Evolutionary conservation across 352 stramenopile species (phyloP), one percentile per base, ranked within the genome.

Genomic region (Globisporangium ultimum): DNA sequence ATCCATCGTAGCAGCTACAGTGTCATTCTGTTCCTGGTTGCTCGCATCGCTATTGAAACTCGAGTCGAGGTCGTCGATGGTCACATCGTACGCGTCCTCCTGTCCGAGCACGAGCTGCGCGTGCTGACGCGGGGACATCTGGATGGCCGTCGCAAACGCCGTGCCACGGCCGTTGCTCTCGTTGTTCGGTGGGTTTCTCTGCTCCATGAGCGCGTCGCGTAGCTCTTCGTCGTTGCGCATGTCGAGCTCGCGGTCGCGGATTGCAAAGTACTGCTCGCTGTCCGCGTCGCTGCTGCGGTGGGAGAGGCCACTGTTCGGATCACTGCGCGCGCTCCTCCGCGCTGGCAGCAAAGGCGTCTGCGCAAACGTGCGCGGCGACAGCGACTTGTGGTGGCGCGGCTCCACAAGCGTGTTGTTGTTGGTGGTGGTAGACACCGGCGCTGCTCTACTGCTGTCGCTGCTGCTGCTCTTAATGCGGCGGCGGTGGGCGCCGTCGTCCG

Each of bases 101-200:
- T 43, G 20, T 4, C 45, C 55, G 42, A 45, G 49, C 57, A 32
- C 24, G 24, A 50, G 45, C 57, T 63, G 41, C 18, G 54, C 54
- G 47, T 60, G 28, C 21, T 48, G 42, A 8, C 28, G 48, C 24
- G 55, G 55, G 10, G 59, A 46, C 22, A 53, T 49, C n/a, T 65
- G 59, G 21, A 65, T 32, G 43, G 59, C 59, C 14, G 59, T 65
- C 22, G 53, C 53, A 22, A 65, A 65, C 18, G 46, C 53, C n/a
- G 59, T 52, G 12, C 32, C 43, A n/a, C 53, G 41, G 41, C 41
- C 17, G 11, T 50, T 50, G 45, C n/a, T 32, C 1, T 50, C n/a
- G 45, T 50, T 10, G 9, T 47, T 32, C 24, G 24, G 24, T 32
- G 2, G 24, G 11, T 47, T 47, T 15, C 15, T 24, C 1, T 7